phyloP scores from a whole-genome alignment of 78 protist genomes.

The Protostelium mycophagum region DNA sequence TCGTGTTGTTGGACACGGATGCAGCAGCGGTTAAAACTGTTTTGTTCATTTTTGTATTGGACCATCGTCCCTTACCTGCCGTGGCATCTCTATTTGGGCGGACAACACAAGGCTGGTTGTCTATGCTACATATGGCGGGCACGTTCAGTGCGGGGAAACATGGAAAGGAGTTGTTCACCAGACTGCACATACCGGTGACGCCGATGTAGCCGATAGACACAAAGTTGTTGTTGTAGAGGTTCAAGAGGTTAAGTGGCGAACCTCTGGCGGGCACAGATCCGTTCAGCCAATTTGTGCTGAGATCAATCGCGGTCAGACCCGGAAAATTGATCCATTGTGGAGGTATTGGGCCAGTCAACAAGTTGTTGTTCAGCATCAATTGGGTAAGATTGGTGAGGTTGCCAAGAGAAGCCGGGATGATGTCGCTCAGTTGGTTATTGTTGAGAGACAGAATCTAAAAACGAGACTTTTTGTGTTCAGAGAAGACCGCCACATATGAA shows the following conservation, averaged over 20 bases:
- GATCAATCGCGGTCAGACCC: not conserved
- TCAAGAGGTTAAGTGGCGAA: not conserved
- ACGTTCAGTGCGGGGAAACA: not conserved
- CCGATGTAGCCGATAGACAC: not conserved
- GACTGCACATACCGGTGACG: not conserved
- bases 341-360: not conserved
- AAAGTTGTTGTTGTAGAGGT: not conserved
- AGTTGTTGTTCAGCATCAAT: not conserved
- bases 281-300: not conserved
- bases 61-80: not conserved
- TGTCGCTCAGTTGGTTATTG: not conserved
- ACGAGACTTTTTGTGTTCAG: too few relatives aligned
- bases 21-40: not conserved
- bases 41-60: not conserved
- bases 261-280: not conserved
- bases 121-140: not conserved
- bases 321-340: too few relatives aligned
- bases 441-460: too few relatives aligned
- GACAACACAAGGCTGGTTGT: not conserved
- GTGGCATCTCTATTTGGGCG: not conserved
- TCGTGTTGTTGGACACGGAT: not conserved
- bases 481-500: too few relatives aligned
- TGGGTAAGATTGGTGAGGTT: not conserved
- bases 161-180: not conserved
- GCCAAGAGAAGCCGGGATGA: not conserved